Evolutionary conservation across 148 eudicot genomes (phyloP), one percentile per base, ranked within the genome.

Genomic region (Spergularia bocconei): DNA sequence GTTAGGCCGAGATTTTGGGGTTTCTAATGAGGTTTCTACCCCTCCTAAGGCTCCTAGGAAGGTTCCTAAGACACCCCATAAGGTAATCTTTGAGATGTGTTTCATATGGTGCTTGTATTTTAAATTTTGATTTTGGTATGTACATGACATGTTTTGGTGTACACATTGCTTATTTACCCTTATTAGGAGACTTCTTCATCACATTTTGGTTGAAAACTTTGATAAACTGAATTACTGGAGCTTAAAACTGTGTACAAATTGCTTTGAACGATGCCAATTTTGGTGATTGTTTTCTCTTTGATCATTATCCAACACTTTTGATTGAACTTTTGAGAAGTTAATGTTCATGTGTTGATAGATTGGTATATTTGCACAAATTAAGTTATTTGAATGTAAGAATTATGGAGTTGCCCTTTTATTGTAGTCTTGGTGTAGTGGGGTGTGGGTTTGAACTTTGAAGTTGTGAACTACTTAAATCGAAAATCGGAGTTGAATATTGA

Each of bases 51-150:
- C 94, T 9, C 91, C 96, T 0, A 78, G 99, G 75, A 95, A 92
- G 86, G 94, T 95, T 15, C 92, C 99, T 73, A 95, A 92, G 82
- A 92, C 97, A 13, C 97, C 99, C 20, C 93, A 95, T 75, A 95
- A 95, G 99, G 99, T 92, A 83, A 3, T 4, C 6, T 38, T 67
- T 20, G 2, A 4, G 54, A 25, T 53, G 10, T 20, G 71, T 7
- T 62, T 55, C 3, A 44, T 2, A 29, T 29, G 12, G 7, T 68
- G 0, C 8, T 17, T 29, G 41, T 17, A 7, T 1, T 19, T 16
- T 58, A 13, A 5, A 25, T 51, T 51, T 20, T 63, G 29, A 41
- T 14, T 60, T 21, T 20, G 11, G 38, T 20, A 15, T 29, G 11
- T 53, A 12, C 17, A 13, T 62, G 33, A 25, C 4, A 60, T 60